Evolutionary conservation across 257 asterid species (phyloP), one percentile per base, ranked within the genome.

Genomic region (Solanum paucissectum): DNA sequence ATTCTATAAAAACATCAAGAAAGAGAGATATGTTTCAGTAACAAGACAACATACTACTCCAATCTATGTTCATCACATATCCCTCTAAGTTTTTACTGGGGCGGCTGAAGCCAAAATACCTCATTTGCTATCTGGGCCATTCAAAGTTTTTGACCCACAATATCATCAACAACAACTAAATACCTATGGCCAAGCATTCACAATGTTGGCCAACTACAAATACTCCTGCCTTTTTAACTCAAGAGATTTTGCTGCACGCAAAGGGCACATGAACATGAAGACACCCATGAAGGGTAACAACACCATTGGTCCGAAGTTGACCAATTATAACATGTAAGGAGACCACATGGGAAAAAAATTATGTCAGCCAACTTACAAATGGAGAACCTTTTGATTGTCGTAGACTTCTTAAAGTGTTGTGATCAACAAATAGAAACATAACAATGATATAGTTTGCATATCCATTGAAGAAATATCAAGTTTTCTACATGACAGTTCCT

Each of bases 271-370:
- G 94, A 25, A 95, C 95, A 89, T 86, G 90, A 62, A 95, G 95
- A 25, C 98, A 94, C 8, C 98, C 96, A 29, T 94, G 96, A 60
- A 94, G 92, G 91, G 97, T 94, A 42, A 95, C 96, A 40, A 94
- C 95, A 20, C 96, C 98, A 69, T 95, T 93, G 9, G 98, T 94
- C 85, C 90, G 93, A 73, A 93, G 93, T 12, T 98, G 98, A 89
- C 94, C 94, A 36, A 95, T 94, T 89, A 95, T 91, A 25, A 89
- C 91, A 34, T 98, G 98, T 90, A 94, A 89, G 90, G 88, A 94
- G n/a, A 94, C 91, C 83, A 94, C 97, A 98, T 95, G 87, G 52
- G 76, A 18, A 6, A 64, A 84, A 10, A 37, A 42, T 44, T 44
- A 71, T 32, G n/a, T 7, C 12, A 32, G 25, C 34, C n/a, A 71